Base-by-base conservation (phyloP, 148 eudicot genomes). In the Talinum fruticosum region DNA sequence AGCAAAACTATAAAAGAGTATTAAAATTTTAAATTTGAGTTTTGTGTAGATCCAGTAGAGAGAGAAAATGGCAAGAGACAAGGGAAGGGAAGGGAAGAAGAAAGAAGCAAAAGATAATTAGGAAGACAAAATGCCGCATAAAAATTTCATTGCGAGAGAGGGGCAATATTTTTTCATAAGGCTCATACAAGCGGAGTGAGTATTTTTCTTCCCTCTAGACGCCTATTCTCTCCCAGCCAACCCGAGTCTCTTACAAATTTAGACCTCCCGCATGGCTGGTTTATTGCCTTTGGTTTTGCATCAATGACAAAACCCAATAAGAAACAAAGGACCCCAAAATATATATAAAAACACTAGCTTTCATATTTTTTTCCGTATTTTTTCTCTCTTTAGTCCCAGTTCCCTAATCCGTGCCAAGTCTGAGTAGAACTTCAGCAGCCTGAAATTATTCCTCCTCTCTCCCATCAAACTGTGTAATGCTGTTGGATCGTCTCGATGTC, bases 401-500 rank as follows among this genome's bases (percentile, higher is more conserved):
- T 76, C 76, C 71, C 80, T 57, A 37, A 32, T 36, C 34, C 44
- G 1, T 47, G 76, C 57, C 32, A 37, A 38, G 65, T 10, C 13
- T 38, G 24, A 10, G 78, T 44, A 74, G 53, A 54, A 24, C 64
- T 68, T 79, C 29, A 34, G 32, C 29, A 34, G 32, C 59, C 47
- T 74, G 65, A 62, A 29, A 29, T 38, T 35, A 10, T 18, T 12
- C 10, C 69, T 24, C 38, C 34, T 23, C 72, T 64, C 66, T 61
- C 33, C 28, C 4, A 49, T 79, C 77, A 89, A 38, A 87, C 88
- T n/a, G 90, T 89, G 87, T 89, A 87, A 82, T 91, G 83, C 47
- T 89, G 92, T 6, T 87, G 79, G 69, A 87, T 80, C 32, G 85
- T 86, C 49, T 91, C 93, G 6, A 91, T 87, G 81, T 91, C 96